These are phyloP conservation scores for Dissophora globulifera DNA, from an alignment of 192 early-diverging fungal species.

Conservation along the genomic window DNA sequence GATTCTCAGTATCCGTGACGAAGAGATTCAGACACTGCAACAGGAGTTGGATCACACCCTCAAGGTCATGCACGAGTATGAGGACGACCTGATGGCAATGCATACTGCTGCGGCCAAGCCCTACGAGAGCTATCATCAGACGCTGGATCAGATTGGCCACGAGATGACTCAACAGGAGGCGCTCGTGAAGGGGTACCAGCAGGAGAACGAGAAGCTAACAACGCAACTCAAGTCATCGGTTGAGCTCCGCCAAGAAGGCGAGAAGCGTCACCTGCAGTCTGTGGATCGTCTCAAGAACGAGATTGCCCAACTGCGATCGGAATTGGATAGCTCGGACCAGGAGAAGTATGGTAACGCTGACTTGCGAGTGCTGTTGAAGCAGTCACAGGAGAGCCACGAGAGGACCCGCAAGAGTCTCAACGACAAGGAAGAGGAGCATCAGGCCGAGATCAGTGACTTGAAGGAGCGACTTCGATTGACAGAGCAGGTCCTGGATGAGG, in stretches of 20 bases:
- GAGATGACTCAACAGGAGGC: conserved; percentile 55
- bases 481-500: conserved; percentile 36
- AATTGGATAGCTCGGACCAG: conserved; percentile 33
- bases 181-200: conserved; percentile 42
- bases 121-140: conserved; percentile 47
- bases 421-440: conserved; percentile 51
- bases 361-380: conserved; percentile 18
- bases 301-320: conserved; percentile 24
- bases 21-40: conserved; percentile 46
- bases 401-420: conserved; percentile 20
- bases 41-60: conserved; percentile 49
- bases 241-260: conserved; percentile 45
- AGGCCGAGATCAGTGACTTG: conserved; percentile 28
- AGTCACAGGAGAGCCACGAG: conserved; percentile 27
- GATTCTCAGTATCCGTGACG: conserved; percentile 46
- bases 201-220: conserved; percentile 45
- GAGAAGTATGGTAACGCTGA: conserved; percentile 40
- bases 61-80: conserved; percentile 52
- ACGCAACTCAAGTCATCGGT: conserved; percentile 46
- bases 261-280: conserved; percentile 44
- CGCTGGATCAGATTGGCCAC: conserved; percentile 47
- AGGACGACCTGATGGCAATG: conserved; percentile 54
- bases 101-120: conserved; percentile 51
- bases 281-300: conserved; percentile 36
- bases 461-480: conserved; percentile 28